These are phyloP conservation scores for Sclerotinia borealis DNA, from an alignment of 2,329 filamentous ascomycete genomes.

Conservation along the genomic window DNA sequence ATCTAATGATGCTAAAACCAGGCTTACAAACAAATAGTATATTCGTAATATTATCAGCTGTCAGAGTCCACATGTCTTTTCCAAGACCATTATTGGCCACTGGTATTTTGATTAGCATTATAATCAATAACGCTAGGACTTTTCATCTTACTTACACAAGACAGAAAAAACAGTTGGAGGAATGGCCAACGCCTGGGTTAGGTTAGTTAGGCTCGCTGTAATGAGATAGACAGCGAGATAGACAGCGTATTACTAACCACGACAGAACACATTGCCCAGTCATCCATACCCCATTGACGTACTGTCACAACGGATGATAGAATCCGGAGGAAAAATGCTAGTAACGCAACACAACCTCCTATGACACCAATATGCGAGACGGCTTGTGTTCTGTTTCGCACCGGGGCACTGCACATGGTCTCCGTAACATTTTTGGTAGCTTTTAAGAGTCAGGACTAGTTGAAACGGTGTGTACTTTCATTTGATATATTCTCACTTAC, in stretches of 20 bases:
- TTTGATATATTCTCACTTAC: background rate
- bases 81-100: constrained; percentile 12
- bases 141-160: background rate
- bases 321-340: background rate
- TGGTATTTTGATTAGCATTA: background rate
- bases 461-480: background rate
- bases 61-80: constrained; percentile 9
- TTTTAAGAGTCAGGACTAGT: background rate
- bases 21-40: background rate
- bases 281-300: constrained; percentile 6
- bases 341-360: background rate
- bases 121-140: background rate
- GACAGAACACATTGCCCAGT: background rate
- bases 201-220: no score
- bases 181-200: background rate
- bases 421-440: background rate
- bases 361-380: background rate
- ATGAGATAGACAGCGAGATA: background rate
- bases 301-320: background rate
- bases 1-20: background rate
- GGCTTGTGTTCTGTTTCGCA: background rate
- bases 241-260: background rate
- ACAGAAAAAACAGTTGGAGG: background rate
- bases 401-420: background rate
- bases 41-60: constrained; percentile 6